Evolutionary conservation across 1,139 yeast genomes (phyloP), one percentile per base, ranked within the genome.

Genomic region (Taphrina confusa): DNA sequence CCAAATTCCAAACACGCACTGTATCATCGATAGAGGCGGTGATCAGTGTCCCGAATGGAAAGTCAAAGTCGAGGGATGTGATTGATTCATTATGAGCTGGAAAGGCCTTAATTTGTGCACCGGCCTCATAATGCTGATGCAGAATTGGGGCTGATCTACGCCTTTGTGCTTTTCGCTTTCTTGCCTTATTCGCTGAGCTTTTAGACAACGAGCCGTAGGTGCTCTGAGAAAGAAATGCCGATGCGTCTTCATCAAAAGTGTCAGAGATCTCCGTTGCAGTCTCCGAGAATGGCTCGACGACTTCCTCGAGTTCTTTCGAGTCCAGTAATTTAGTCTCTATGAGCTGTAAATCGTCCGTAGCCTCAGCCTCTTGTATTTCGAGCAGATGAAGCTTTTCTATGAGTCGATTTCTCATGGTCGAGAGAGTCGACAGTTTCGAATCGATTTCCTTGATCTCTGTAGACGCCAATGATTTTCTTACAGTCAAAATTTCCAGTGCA

Each of bases 1-100:
- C 80, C 72, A 79, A 74, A 74, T 90, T 96, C 96, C 97, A 89
- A 4, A 91, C 87, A 65, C 87, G 80, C 8, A 89, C 87, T 0
- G 89, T 83, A 70, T 84, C 88, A 72, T 89, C 96, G 67, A 83
- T 75, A 3, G 90, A 81, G 0, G 96, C 90, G 12, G 92, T 81
- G 2, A 90, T 92, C 72, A 84, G 69, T 0, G 82, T 81, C 1
- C 89, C 89, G 70, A 83, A 84, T 12, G 90, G 90, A 40, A 78
- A 75, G 68, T 84, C 88, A 69, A 84, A 83, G 66, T 82, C 89
- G 61, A 85, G 69, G 36, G 82, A 76, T 0, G 81, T 78, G 23
- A 85, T 74, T 1, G 78, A 65, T 51, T 78, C 82, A 2, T 75
- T 73, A 65, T 83, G 87, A 0, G 84, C 83, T n/a, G 75, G 59